Evolutionary conservation across 148 eudicot species (phyloP).

Genomic region (Nepenthes gracilis): DNA sequence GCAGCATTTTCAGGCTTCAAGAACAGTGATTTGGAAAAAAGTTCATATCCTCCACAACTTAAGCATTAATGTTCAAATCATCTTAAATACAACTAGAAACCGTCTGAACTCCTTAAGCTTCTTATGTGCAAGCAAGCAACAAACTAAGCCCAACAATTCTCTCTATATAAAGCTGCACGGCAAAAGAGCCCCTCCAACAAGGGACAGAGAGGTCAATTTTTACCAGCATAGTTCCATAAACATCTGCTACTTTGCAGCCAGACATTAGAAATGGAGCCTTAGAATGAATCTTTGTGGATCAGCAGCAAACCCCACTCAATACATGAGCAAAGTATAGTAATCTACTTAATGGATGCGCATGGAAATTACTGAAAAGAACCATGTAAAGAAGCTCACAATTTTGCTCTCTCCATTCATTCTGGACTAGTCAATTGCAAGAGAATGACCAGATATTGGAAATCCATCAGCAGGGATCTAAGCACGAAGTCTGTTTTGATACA

Average conservation of each 20-base stretch:
- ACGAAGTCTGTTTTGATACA: background rate
- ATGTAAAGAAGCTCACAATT: slow-evolving; percentile 35
- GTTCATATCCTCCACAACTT: too few relatives aligned
- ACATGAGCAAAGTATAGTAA: background rate
- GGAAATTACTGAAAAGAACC: background rate
- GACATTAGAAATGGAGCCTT: slow-evolving; percentile 87
- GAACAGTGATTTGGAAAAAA: too few relatives aligned
- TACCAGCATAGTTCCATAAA: slow-evolving; percentile 94
- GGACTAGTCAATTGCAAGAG: slow-evolving; percentile 29
- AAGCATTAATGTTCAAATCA: too few relatives aligned
- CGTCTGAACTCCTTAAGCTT: too few relatives aligned
- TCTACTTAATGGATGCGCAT: background rate
- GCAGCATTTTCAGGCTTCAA: too few relatives aligned
- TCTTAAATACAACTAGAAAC: too few relatives aligned
- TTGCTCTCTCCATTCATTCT: slow-evolving; percentile 46
- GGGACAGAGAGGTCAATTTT: background rate
- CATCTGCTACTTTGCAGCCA: slow-evolving; percentile 97
- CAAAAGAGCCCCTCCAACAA: too few relatives aligned
- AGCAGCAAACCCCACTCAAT: slow-evolving; percentile 13
- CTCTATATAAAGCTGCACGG: too few relatives aligned
- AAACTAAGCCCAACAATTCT: too few relatives aligned
- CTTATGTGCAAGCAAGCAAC: too few relatives aligned
- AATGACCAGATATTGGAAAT: slow-evolving; percentile 22
- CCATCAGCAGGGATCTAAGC: slow-evolving; percentile 53
- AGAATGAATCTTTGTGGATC: slow-evolving; percentile 44